phyloP scores from a whole-genome alignment of 2,329 filamentous ascomycete genomes.

The Lachnellula suecica region DNA sequence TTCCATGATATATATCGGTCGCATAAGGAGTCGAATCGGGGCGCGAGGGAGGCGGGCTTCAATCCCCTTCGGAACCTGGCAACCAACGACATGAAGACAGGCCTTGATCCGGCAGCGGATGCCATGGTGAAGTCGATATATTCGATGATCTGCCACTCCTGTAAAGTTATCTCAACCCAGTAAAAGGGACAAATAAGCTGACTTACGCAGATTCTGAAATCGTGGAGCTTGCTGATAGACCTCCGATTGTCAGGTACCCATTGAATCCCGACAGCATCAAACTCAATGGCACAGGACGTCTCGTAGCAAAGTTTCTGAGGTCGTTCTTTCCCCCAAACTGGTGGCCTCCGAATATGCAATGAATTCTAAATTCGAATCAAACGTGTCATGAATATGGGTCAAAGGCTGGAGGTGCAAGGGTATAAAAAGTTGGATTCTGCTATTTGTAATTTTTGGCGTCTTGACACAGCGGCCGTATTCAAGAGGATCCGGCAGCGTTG shows the following conservation, averaged over 20 bases:
- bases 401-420: neutral
- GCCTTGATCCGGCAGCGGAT: conserved; percentile 16
- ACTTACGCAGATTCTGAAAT: conserved; percentile 17
- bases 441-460: neutral
- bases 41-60: conserved; percentile 17
- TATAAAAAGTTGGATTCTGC: neutral
- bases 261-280: conserved; percentile 18
- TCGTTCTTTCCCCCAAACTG: conserved; percentile 19
- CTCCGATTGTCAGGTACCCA: conserved; percentile 4
- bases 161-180: conserved; percentile 12
- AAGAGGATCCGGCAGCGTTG: neutral
- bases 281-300: conserved; percentile 18
- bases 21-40: conserved; percentile 15
- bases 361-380: neutral
- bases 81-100: conserved; percentile 1
- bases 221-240: conserved; percentile 12
- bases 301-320: conserved; percentile 22
- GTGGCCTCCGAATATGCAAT: neutral
- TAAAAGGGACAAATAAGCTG: neutral
- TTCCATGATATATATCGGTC: conserved; percentile 28
- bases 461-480: neutral
- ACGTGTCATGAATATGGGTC: neutral
- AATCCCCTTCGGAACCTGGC: conserved; percentile 20
- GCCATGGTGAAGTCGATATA: conserved; percentile 19
- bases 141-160: conserved; percentile 12